phyloP scores from a whole-genome alignment of 805 yeast species.

The Candida nanaspora region DNA sequence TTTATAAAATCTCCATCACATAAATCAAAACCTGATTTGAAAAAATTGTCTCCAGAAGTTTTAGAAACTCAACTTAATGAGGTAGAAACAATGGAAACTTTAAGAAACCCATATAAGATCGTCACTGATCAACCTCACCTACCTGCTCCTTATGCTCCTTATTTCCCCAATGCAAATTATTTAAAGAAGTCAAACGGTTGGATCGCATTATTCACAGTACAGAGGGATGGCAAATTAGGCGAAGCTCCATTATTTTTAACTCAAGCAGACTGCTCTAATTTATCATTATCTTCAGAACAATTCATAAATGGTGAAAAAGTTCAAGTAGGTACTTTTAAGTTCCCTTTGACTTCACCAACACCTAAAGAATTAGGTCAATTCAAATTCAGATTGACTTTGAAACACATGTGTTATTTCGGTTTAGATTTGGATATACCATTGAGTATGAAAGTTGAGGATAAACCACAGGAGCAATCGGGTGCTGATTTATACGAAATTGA shows the following conservation, averaged over 20 bases:
- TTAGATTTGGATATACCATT: slow-evolving; percentile 69
- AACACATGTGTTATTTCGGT: slow-evolving; percentile 76
- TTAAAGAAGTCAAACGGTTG: slow-evolving; percentile 37
- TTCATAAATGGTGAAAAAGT: slow-evolving; percentile 36
- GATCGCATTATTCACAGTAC: slow-evolving; percentile 63
- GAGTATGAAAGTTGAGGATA: slow-evolving; percentile 59
- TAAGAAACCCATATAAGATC: slow-evolving; percentile 64
- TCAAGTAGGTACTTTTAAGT: slow-evolving; percentile 64
- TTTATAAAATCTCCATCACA: slow-evolving; percentile 67
- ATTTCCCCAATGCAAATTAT: slow-evolving; percentile 53
- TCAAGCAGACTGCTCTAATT: slow-evolving; percentile 47
- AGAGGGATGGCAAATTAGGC: slow-evolving; percentile 72
- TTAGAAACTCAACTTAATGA: slow-evolving; percentile 37
- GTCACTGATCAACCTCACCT: slow-evolving; percentile 64
- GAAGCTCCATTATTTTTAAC: slow-evolving; percentile 56
- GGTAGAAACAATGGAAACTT: slow-evolving; percentile 53
- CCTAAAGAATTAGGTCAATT: slow-evolving; percentile 64
- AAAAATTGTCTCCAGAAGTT: slow-evolving; percentile 28
- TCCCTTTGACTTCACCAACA: slow-evolving; percentile 67
- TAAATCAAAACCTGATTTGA: slow-evolving; percentile 44
- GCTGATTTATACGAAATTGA: slow-evolving; percentile 50
- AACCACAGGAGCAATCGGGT: slow-evolving; percentile 37
- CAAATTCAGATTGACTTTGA: slow-evolving; percentile 64
- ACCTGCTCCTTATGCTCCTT: slow-evolving; percentile 65
- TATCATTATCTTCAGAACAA: slow-evolving; percentile 44